These are phyloP conservation scores for Blepharisma japonicum DNA, from an alignment of 73 alveolate species.

Conservation along the genomic window DNA sequence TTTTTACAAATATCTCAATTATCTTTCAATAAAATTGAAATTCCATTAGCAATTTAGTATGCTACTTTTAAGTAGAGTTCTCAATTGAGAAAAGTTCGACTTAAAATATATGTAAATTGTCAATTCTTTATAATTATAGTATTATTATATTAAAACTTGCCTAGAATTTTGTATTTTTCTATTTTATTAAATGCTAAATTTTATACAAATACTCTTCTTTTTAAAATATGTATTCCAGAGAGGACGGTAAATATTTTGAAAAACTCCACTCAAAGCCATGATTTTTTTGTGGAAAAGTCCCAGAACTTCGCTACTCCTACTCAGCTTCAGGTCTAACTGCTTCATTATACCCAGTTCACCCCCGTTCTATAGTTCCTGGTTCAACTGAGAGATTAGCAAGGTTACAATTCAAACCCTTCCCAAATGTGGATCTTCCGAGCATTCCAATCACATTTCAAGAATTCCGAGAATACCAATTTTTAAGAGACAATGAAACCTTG, in stretches of 20 bases:
- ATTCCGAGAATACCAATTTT: not conserved
- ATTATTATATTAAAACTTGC: too few relatives aligned
- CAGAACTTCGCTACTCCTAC: constrained; percentile 10
- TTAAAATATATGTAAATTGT: too few relatives aligned
- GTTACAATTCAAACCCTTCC: not conserved
- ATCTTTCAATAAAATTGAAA: too few relatives aligned
- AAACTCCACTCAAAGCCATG: constrained; percentile 33
- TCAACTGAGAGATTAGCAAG: not conserved
- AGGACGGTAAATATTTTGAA: constrained; percentile 4
- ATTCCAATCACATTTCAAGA: not conserved
- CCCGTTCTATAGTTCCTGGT: constrained; percentile 10
- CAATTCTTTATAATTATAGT: too few relatives aligned
- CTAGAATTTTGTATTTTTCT: too few relatives aligned
- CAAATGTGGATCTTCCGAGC: not conserved
- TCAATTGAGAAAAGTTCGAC: too few relatives aligned
- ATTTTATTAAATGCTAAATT: too few relatives aligned
- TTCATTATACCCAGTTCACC: constrained; percentile 1
- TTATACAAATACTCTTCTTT: too few relatives aligned
- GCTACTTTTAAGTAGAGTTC: too few relatives aligned
- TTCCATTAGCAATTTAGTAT: too few relatives aligned
- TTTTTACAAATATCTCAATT: too few relatives aligned
- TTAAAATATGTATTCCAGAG: too few relatives aligned
- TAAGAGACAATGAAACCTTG: constrained; percentile 34
- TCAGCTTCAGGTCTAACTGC: constrained; percentile 30
- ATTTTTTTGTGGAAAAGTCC: constrained; percentile 32